These are phyloP conservation scores for Thermomucor indicae-seudaticae DNA, from an alignment of 371 early-diverging fungal genomes.

Conservation along the genomic window DNA sequence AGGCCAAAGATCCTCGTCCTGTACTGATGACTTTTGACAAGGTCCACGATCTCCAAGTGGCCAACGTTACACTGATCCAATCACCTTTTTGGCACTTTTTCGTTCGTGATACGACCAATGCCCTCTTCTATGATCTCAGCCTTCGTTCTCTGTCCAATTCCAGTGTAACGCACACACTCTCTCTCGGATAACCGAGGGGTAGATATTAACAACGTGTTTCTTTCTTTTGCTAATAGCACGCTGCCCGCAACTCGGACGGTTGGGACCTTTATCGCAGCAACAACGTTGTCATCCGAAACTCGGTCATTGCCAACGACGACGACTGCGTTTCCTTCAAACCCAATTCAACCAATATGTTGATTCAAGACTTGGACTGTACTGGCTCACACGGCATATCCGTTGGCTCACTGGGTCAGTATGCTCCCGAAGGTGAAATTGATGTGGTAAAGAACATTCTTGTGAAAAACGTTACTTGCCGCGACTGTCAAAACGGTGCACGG, in stretches of 20 bases:
- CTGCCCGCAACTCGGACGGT: slow-evolving; percentile 13
- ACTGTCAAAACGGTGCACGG: slow-evolving; percentile 20
- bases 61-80: slow-evolving; percentile 8
- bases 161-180: slow-evolving; percentile 9
- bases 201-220: background rate
- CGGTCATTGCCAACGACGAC: slow-evolving; percentile 16
- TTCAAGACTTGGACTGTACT: slow-evolving; percentile 19
- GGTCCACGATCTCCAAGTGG: slow-evolving; percentile 9
- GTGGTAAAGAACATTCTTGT: slow-evolving; percentile 14
- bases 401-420: slow-evolving; percentile 22
- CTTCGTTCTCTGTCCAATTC: slow-evolving; percentile 10
- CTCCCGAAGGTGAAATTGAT: slow-evolving; percentile 11
- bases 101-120: slow-evolving; percentile 8
- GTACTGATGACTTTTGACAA: slow-evolving; percentile 14
- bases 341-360: slow-evolving; percentile 12
- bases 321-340: slow-evolving; percentile 21
- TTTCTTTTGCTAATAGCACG: background rate
- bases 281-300: slow-evolving; percentile 11
- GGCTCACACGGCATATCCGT: slow-evolving; percentile 26
- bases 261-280: slow-evolving; percentile 10
- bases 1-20: slow-evolving; percentile 14
- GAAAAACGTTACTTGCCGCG: slow-evolving; percentile 12
- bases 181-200: background rate
- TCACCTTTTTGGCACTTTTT: slow-evolving; percentile 17
- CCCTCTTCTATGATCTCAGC: slow-evolving; percentile 5